Percentiles rank a stretch among this genome's conserved stretches.
Conservation (phyloP, 2,329 filamentous ascomycete genomes). For the Alternaria viburni region DNA sequence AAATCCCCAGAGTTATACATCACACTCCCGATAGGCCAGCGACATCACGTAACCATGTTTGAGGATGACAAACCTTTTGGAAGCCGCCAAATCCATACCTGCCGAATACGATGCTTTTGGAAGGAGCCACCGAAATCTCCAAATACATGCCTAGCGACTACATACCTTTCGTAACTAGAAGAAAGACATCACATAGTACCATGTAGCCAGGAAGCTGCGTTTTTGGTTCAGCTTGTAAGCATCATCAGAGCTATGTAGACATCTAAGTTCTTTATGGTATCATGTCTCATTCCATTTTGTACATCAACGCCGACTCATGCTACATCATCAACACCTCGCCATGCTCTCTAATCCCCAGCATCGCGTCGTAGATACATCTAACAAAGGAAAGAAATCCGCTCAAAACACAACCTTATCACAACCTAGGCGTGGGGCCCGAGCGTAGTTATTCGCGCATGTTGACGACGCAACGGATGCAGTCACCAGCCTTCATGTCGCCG, state of each 20-base stretch:
- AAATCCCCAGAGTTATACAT: background rate
- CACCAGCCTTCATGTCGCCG: slow-evolving; percentile 90
- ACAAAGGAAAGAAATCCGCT: background rate
- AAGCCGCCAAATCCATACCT: rapidly evolving
- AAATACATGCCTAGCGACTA: background rate
- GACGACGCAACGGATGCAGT: slow-evolving; percentile 96
- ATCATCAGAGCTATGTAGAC: background rate
- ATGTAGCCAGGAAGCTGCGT: too few relatives aligned
- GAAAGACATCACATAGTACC: background rate
- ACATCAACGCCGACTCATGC: slow-evolving; percentile 20
- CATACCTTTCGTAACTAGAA: background rate
- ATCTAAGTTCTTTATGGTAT: background rate
- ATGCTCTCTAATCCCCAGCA: slow-evolving; percentile 7
- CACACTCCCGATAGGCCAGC: background rate
- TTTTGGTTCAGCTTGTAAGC: too few relatives aligned
- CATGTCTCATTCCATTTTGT: background rate
- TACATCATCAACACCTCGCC: slow-evolving; percentile 9
- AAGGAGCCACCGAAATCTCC: background rate
- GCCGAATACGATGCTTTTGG: background rate
- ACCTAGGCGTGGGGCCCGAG: slow-evolving; percentile 10
- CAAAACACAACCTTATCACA: slow-evolving; percentile 6
- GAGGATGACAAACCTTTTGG: background rate
- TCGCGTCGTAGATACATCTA: background rate
- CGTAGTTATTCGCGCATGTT: slow-evolving; percentile 58
- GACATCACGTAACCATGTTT: background rate